Base-by-base conservation (phyloP, 371 early-diverging fungal species). In the Saksenaea oblongispora region DNA sequence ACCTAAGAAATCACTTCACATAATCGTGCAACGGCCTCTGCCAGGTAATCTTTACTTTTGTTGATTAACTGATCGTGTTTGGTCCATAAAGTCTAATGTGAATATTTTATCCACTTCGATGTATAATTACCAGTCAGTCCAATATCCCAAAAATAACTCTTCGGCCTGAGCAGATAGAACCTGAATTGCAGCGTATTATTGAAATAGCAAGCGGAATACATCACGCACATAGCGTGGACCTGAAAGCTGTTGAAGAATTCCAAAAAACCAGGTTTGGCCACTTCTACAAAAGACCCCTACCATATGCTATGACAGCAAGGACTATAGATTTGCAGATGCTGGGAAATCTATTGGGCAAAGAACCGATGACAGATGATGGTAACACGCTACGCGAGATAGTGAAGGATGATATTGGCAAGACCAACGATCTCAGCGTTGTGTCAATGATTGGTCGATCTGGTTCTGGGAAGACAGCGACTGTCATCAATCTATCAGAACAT, bases 391-490 rank as follows among this genome's bases (percentile, higher is more conserved):
- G 3, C 2, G 10, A 26, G 1, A 3, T 47, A 2, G 22, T 26
- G 11, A 22, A 47, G 51, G 1, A 10, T 4, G 51, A 47, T 1
- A 7, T 47, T 1, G 26, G 10, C 18, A 26, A 24, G 35, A 13
- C 35, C 11, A 58, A 15, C 24, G 54, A 57, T 44, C 42, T 41
- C n/a, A 35, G 58, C 31, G 58, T 66, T 26, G 64, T 66, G 17
- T 61, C 71, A 3, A 54, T 71, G 64, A 64, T 66, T 28, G 66
- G 59, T 7, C 66, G 51, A 9, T 61, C 62, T 5, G 72, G 65
- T 1, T 63, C 66, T 35, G 67, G 71, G 42, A 71, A 66, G 62
- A 71, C 64, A 14, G 64, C 71, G 14, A 66, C 67, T 0, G 59
- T 71, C 8, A 28, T 71, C 0, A 59, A 71, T 17, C 59, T 66